Conservation (phyloP, 176 grass and related monocot species). For the Metroxylon sagu region DNA sequence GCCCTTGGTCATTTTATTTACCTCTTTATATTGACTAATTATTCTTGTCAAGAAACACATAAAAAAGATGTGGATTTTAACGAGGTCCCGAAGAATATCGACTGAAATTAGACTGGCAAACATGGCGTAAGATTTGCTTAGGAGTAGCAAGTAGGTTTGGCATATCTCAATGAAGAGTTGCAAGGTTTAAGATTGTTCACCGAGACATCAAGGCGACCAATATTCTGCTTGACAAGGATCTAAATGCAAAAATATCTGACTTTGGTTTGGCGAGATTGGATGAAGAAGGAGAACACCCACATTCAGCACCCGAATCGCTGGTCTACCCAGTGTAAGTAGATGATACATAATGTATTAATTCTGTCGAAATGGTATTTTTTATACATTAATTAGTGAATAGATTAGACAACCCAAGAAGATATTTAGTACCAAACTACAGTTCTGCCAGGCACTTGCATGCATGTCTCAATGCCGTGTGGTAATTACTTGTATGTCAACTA, state of each 20-base stretch:
- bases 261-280: conserved; percentile 84
- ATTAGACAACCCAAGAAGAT: too few relatives aligned
- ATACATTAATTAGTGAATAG: too few relatives aligned
- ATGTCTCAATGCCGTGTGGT: too few relatives aligned
- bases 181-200: conserved; percentile 73
- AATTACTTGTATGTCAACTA: too few relatives aligned
- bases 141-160: conserved; percentile 64
- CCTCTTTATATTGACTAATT: too few relatives aligned
- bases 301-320: conserved; percentile 78
- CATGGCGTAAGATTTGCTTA: conserved; percentile 60
- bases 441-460: too few relatives aligned
- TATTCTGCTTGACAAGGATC: conserved; percentile 72
- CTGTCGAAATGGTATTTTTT: too few relatives aligned
- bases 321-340: conserved; percentile 73
- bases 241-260: conserved; percentile 89
- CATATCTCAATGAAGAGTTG: conserved; percentile 87
- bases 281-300: conserved; percentile 49
- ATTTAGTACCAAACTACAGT: too few relatives aligned
- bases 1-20: background rate
- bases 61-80: background rate
- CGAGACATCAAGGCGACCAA: conserved; percentile 89
- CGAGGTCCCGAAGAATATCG: conserved; percentile 42
- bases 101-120: conserved; percentile 61
- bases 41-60: too few relatives aligned
- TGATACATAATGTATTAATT: too few relatives aligned